Percentiles rank a stretch among this genome's conserved stretches.
phyloP scores from a whole-genome alignment of 108 stramenopile species.

The Conticribra guillardii region DNA sequence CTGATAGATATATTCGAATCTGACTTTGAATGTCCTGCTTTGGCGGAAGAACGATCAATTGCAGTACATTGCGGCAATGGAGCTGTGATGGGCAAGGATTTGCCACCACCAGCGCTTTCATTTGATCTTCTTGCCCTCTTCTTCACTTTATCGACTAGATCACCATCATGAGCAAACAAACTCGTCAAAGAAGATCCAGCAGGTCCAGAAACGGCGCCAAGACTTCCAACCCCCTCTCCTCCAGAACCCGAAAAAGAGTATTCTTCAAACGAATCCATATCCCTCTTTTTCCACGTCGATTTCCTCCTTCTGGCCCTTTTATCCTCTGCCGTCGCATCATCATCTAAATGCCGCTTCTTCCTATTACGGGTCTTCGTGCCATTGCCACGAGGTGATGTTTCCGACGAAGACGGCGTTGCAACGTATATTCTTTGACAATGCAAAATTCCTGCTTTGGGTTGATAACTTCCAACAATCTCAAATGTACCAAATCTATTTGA shows the following conservation, averaged over 20 bases:
- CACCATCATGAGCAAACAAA: constrained; percentile 2
- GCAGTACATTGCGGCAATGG: neutral
- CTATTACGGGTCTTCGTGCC: neutral
- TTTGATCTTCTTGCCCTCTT: constrained; percentile 33
- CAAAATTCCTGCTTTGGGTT: constrained; percentile 52
- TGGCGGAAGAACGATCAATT: neutral
- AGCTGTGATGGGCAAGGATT: neutral
- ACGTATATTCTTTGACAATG: constrained; percentile 82
- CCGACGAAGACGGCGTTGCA: constrained; percentile 14
- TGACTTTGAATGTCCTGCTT: neutral
- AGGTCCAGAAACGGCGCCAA: neutral
- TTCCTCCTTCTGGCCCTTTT: constrained; percentile 39
- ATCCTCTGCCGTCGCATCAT: neutral
- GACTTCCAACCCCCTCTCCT: neutral
- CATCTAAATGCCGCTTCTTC: neutral
- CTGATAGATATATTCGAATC: neutral
- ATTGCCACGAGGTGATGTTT: neutral
- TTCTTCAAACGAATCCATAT: constrained; percentile 31
- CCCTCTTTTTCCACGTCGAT: constrained; percentile 41
- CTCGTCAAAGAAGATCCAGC: neutral
- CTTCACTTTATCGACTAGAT: constrained; percentile 31
- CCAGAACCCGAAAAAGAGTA: neutral
- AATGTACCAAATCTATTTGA: constrained; percentile 84
- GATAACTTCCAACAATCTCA: constrained; percentile 77
- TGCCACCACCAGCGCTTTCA: constrained; percentile 9